These are phyloP conservation scores for Fusarium marasasianum DNA, from an alignment of 2,329 filamentous ascomycete genomes.

Conservation along the genomic window DNA sequence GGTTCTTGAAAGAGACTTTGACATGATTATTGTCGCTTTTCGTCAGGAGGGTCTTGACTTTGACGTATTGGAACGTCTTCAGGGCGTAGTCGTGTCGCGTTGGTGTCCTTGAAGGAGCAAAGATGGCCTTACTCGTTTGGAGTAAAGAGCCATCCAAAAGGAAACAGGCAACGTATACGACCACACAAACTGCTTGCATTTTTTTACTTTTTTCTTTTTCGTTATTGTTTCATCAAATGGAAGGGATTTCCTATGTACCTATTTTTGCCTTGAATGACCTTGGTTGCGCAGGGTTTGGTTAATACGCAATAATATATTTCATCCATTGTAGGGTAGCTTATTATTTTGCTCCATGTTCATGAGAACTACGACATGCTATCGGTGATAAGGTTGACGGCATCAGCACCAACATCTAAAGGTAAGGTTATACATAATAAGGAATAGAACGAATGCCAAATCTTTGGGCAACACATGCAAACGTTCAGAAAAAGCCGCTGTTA, in stretches of 20 bases:
- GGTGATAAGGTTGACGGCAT: too few relatives aligned
- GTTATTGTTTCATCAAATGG: not conserved
- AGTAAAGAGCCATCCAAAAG: rapidly evolving
- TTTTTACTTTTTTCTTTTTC: too few relatives aligned
- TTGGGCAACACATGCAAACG: too few relatives aligned
- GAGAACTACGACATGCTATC: not conserved
- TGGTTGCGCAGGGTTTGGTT: not conserved
- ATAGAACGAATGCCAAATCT: too few relatives aligned
- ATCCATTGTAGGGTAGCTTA: not conserved
- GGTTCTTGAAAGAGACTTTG: constrained; percentile 50
- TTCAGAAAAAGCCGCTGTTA: not conserved
- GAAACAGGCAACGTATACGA: not conserved
- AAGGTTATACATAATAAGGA: too few relatives aligned
- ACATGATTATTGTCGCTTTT: constrained; percentile 56
- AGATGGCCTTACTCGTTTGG: rapidly evolving
- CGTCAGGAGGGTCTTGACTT: constrained; percentile 56
- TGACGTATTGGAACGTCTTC: constrained; percentile 48
- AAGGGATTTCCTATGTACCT: not conserved
- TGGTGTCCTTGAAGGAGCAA: constrained; percentile 46
- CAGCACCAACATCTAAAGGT: too few relatives aligned
- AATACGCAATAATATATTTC: not conserved
- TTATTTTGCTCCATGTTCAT: too few relatives aligned
- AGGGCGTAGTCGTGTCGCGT: constrained; percentile 50
- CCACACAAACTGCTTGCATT: not conserved
- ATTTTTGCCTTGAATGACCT: not conserved